Evolutionary conservation across 305 asterid species (phyloP).

Genomic region (Fraxinus sp.): DNA sequence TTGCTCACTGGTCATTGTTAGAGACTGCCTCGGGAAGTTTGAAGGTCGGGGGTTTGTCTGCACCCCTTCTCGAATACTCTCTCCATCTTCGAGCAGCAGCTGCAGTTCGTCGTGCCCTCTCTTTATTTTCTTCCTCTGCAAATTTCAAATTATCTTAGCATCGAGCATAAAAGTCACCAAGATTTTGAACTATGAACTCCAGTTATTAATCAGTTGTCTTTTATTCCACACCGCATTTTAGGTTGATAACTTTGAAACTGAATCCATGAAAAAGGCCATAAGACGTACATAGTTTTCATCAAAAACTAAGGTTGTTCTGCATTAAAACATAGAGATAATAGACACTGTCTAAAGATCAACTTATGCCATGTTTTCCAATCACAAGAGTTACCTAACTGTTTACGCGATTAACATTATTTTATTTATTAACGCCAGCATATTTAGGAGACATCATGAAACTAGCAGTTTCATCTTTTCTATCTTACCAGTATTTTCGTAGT

Average conservation of each 20-base stretch:
- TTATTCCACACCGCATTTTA: not conserved
- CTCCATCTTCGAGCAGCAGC: slow-evolving; percentile 97
- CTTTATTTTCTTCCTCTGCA: slow-evolving; percentile 70
- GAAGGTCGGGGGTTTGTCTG: slow-evolving; percentile 73
- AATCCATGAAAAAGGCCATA: not conserved
- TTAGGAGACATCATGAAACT: not conserved
- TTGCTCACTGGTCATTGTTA: slow-evolving; percentile 42
- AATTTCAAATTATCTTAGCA: not conserved
- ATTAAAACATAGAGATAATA: not conserved
- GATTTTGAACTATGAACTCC: not conserved
- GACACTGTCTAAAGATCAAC: not conserved
- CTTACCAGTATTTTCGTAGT: slow-evolving; percentile 49
- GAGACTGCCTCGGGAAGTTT: slow-evolving; percentile 82
- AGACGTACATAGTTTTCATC: not conserved
- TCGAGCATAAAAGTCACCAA: not conserved
- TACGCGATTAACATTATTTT: not conserved
- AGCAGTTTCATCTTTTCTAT: not conserved
- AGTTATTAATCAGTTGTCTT: not conserved
- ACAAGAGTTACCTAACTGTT: too few species aligned
- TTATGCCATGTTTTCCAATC: not conserved
- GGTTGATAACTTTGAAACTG: not conserved
- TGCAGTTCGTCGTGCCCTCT: slow-evolving; percentile 78
- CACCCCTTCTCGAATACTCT: slow-evolving; percentile 86
- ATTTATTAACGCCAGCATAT: not conserved
- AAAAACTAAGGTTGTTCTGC: not conserved